Conservation (phyloP, 2,329 filamentous ascomycete species). For the Fusarium nanum region DNA sequence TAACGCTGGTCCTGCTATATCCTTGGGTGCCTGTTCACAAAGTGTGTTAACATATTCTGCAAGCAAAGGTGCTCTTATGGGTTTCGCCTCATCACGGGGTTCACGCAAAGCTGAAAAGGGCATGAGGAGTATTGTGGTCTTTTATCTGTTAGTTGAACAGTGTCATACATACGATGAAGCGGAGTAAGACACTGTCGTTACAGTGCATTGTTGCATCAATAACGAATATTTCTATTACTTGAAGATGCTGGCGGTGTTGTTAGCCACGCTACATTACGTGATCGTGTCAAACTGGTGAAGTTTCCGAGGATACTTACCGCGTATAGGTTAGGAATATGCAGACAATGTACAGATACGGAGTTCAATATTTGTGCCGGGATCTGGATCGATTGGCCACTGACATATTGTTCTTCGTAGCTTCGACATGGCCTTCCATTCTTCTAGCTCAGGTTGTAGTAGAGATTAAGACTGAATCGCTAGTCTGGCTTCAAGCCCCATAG, state of each 20-base stretch:
- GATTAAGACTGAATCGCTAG: constrained; percentile 23
- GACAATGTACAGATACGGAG: not conserved
- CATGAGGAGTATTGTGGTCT: not conserved
- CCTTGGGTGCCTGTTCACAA: not conserved
- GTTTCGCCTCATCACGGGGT: constrained; percentile 4
- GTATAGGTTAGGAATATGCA: not conserved
- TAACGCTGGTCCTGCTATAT: not conserved
- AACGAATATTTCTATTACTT: constrained; percentile 25
- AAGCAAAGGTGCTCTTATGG: constrained; percentile 6
- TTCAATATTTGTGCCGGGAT: not conserved
- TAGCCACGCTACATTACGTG: not conserved
- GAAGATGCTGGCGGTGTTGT: not conserved
- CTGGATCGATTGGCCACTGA: not conserved
- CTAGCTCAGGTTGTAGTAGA: not conserved
- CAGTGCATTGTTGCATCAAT: constrained; percentile 13
- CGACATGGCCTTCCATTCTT: constrained; percentile 24
- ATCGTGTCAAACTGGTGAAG: not conserved
- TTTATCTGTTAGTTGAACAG: constrained; percentile 3
- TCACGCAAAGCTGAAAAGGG: constrained; percentile 3
- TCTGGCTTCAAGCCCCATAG: constrained; percentile 13
- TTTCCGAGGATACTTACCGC: not conserved
- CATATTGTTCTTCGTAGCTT: constrained; percentile 28
- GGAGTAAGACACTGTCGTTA: constrained; percentile 3
- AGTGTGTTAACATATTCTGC: constrained; percentile 8
- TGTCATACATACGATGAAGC: constrained; percentile 12